phyloP scores from a whole-genome alignment of 257 asterid species.

The Solanum pennellii region DNA sequence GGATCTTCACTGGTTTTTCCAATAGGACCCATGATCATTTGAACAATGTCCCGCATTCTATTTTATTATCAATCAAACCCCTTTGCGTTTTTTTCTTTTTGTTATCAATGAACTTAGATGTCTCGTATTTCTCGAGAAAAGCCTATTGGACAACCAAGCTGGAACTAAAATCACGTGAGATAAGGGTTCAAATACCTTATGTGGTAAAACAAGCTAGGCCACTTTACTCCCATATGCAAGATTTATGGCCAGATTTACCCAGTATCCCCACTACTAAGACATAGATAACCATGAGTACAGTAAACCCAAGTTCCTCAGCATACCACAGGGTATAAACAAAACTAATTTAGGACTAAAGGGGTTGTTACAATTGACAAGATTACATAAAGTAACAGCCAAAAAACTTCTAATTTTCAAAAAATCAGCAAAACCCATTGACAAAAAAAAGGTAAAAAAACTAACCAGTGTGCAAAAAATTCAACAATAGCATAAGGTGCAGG shows the following conservation, averaged over 20 bases:
- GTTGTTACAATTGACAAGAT: not conserved
- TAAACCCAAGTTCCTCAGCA: not conserved
- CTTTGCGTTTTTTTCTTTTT: not conserved
- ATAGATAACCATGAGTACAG: not conserved
- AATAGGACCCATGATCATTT: not conserved
- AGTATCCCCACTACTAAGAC: not conserved
- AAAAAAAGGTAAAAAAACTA: not conserved
- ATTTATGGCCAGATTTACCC: not conserved
- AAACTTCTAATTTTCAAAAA: not conserved
- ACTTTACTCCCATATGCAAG: not conserved
- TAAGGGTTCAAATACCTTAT: not conserved
- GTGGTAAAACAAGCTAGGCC: not conserved
- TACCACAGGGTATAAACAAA: not conserved
- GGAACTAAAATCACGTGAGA: not conserved
- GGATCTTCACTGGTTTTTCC: not conserved
- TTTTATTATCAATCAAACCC: not conserved
- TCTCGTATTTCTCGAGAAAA: not conserved
- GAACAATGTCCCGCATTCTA: not conserved
- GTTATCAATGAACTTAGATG: not conserved
- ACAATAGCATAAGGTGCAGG: conserved; percentile 71
- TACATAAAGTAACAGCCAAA: not conserved
- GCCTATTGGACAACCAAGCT: not conserved
- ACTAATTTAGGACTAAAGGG: not conserved
- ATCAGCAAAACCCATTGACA: not conserved
- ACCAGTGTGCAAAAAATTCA: conserved; percentile 89